Conservation (phyloP, 176 grass and related monocot genomes). For the Panicum miliaceum region DNA sequence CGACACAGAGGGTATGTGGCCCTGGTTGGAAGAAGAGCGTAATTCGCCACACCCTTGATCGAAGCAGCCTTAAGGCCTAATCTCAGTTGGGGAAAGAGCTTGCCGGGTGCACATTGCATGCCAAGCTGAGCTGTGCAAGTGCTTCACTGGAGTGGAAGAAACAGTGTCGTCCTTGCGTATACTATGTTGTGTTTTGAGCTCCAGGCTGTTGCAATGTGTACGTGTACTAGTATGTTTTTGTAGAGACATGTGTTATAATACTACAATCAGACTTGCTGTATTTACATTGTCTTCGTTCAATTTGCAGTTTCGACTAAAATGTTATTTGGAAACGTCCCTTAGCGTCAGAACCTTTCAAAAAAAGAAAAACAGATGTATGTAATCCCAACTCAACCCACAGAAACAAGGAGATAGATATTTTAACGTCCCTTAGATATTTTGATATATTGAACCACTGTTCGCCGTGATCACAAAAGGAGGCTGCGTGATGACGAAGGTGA, state of each 20-base stretch:
- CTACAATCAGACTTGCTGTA: neutral
- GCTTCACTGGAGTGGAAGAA: slow-evolving; percentile 4
- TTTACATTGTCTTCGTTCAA: neutral
- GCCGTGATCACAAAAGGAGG: too few species aligned
- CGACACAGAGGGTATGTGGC: neutral
- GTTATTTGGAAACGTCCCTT: neutral
- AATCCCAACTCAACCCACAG: too few species aligned
- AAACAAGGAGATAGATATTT: too few species aligned
- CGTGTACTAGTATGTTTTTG: neutral
- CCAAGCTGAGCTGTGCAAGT: neutral
- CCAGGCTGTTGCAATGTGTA: neutral
- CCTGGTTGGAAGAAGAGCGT: neutral
- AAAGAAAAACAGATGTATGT: neutral
- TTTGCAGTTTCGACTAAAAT: neutral
- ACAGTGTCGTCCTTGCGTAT: neutral
- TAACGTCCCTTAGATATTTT: too few species aligned
- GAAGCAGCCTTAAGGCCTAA: neutral
- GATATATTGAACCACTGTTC: too few species aligned
- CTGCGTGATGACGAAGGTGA: too few species aligned
- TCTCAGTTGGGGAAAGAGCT: neutral
- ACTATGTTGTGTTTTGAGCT: neutral
- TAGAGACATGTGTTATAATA: neutral
- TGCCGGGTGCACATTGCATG: neutral
- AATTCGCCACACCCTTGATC: neutral
- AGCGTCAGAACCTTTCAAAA: neutral